These are phyloP conservation scores for Fremontodendron californicum DNA, from an alignment of 345 rosid genomes.

Conservation along the genomic window DNA sequence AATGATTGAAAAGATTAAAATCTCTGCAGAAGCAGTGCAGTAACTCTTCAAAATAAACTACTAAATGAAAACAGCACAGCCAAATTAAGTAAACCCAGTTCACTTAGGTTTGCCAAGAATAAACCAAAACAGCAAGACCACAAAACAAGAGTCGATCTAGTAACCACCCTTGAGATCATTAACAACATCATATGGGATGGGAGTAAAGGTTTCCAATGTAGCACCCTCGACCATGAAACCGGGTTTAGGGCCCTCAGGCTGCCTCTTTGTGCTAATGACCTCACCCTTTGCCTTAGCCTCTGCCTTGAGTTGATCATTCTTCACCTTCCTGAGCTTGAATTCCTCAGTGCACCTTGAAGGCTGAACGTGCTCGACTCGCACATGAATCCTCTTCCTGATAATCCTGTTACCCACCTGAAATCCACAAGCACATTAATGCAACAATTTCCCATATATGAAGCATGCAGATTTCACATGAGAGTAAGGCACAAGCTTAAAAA, in stretches of 20 bases:
- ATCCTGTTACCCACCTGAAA: conserved; percentile 40
- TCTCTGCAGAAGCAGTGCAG: conserved; percentile 9
- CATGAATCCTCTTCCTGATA: conserved; percentile 68
- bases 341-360: conserved; percentile 68
- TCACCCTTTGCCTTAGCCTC: conserved; percentile 41
- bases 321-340: conserved; percentile 45
- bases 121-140: not conserved
- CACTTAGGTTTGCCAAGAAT: not conserved
- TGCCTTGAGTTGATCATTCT: conserved; percentile 60
- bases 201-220: conserved; percentile 61
- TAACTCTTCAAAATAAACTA: not conserved
- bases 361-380: conserved; percentile 57
- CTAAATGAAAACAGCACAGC: not conserved
- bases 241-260: conserved; percentile 66
- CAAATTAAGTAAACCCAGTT: not conserved
- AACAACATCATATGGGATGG: conserved; percentile 72
- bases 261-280: conserved; percentile 68
- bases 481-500: not conserved
- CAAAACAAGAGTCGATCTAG: conserved; percentile 18
- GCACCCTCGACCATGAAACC: conserved; percentile 75
- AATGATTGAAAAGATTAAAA: not conserved
- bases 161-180: conserved; percentile 83
- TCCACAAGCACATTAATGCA: not conserved
- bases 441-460: not conserved
- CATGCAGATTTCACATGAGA: not conserved